These are phyloP conservation scores for Didymellaceae sp. DNA, from an alignment of 2,329 filamentous ascomycete genomes.

Conservation along the genomic window DNA sequence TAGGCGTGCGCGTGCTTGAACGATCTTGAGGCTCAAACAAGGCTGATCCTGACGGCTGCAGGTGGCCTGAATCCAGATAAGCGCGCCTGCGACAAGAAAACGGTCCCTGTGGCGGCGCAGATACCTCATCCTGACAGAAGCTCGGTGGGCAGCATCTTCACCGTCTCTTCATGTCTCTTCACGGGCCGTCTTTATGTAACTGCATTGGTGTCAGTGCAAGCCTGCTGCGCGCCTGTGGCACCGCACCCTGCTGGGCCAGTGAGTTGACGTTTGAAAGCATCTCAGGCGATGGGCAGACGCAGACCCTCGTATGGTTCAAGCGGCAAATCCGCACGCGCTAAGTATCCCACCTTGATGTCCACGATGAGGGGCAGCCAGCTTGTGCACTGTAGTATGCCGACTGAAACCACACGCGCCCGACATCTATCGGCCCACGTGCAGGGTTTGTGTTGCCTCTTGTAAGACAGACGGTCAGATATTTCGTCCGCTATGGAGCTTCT, in stretches of 20 bases:
- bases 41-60: slow-evolving; percentile 8
- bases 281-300: slow-evolving; percentile 5
- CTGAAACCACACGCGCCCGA: slow-evolving; percentile 18
- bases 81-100: background rate
- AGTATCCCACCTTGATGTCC: background rate
- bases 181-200: slow-evolving; percentile 6
- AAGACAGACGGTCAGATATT: slow-evolving; percentile 1
- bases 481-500: slow-evolving; percentile 3
- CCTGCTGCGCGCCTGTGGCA: background rate
- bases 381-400: background rate
- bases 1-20: background rate
- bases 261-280: slow-evolving; percentile 1
- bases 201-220: background rate
- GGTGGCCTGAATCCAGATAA: slow-evolving; percentile 3
- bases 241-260: background rate
- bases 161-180: background rate
- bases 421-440: slow-evolving; percentile 20
- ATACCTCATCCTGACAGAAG: slow-evolving; percentile 1
- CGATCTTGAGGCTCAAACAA: slow-evolving; percentile 13
- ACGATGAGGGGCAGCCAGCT: background rate
- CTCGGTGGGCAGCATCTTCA: slow-evolving; percentile 1
- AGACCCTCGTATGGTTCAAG: background rate
- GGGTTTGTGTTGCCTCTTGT: slow-evolving; percentile 16
- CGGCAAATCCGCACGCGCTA: slow-evolving; percentile 4
- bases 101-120: slow-evolving; percentile 8